phyloP scores from a whole-genome alignment of 768 basidiomycete genomes.

The Lentinula edodes region DNA sequence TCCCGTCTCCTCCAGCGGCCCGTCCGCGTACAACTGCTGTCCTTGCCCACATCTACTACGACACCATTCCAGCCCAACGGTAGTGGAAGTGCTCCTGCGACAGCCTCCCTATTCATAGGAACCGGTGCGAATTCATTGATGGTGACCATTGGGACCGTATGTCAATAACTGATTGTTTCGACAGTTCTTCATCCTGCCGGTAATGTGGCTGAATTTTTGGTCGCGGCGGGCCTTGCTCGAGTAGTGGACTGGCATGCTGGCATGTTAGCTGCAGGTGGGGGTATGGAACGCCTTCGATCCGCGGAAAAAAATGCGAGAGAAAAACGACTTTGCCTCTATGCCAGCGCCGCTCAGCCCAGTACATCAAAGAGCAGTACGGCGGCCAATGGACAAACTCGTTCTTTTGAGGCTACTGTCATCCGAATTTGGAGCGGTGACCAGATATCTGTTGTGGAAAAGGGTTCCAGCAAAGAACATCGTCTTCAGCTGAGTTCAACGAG shows the following conservation, averaged over 20 bases:
- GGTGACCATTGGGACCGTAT: neutral
- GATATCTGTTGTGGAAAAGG: constrained; percentile 74
- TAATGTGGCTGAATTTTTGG: constrained; percentile 88
- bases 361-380: constrained; percentile 41
- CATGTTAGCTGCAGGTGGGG: constrained; percentile 78
- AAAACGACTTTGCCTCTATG: constrained; percentile 65
- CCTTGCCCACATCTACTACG: constrained; percentile 71
- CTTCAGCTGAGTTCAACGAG: constrained; percentile 86
- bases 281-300: constrained; percentile 81
- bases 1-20: constrained; percentile 75
- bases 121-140: constrained; percentile 41
- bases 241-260: constrained; percentile 98
- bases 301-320: constrained; percentile 82
- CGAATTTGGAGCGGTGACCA: constrained; percentile 94
- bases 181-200: constrained; percentile 87
- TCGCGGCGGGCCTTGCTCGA: constrained; percentile 80
- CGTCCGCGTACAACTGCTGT: constrained; percentile 74
- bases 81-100: constrained; percentile 46
- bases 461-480: constrained; percentile 68
- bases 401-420: constrained; percentile 78
- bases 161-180: neutral
- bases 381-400: constrained; percentile 36
- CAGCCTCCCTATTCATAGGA: constrained; percentile 88
- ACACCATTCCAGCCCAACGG: constrained; percentile 72
- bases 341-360: constrained; percentile 39